Evolutionary conservation across 768 basidiomycete species (phyloP), one percentile per base, ranked within the genome.

Genomic region (Hygrocybe coccinea): DNA sequence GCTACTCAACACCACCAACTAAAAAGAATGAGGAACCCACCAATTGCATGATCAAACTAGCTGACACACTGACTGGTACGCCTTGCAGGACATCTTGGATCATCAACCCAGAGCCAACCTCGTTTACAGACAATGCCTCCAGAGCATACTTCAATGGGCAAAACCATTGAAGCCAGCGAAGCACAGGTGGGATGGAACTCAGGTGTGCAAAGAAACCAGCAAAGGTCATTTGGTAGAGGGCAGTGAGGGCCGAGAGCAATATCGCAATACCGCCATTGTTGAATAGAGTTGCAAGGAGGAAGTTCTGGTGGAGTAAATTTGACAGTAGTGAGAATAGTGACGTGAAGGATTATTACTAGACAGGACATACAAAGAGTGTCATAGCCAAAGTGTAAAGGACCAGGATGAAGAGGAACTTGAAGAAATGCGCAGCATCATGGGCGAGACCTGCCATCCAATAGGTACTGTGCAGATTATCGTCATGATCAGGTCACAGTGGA

Each of bases 361-460:
- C 88, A 59, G 22, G 22, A 75, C 88, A 59, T 62, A 92, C 91
- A 67, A 83, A 95, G 39, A 95, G 79, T 0, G 92, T 92, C 83
- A 93, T 90, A 35, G 79, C 85, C 17, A 97, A 76, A 0, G 86
- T 86, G 67, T 86, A 97, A 19, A 95, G 75, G 17, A 92, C 86
- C 15, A 97, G 77, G 58, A 97, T 88, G 64, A 97, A 82, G 19
- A 97, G 75, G 73, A 90, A 98, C 65, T 97, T 98, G 86, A 97
- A 98, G 78, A 87, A 97, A 66, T 87, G 78, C 0, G 85, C 80
- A 2, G 92, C 84, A 41, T 88, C 80, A 3, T 77, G 77, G 1
- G 89, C 80, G 3, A 97, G 80, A 11, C 95, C 94, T 2, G 92
- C 91, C 95, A 97, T 94, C 90, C 91, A 92, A 62, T 92, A 93